A percentile compares a stretch with the other conserved stretches of the same genome.
Conservation (phyloP, 2,329 filamentous ascomycete species). For the Pseudogymnoascus sp. region DNA sequence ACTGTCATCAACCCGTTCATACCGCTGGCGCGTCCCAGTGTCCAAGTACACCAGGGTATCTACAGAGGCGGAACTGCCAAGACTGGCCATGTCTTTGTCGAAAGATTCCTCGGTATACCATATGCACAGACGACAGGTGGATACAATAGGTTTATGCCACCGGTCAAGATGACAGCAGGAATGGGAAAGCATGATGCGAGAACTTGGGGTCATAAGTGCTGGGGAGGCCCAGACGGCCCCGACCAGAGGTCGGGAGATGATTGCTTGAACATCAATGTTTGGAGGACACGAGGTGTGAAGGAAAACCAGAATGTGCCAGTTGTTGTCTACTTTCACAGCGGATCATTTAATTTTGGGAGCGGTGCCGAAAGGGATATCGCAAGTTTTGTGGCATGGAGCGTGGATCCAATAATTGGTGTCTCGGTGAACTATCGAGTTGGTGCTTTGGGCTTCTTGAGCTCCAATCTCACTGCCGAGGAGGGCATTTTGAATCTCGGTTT, state of each 20-base stretch:
- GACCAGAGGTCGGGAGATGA: constrained; percentile 35
- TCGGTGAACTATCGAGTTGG: constrained; percentile 57
- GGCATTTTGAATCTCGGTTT: constrained; percentile 58
- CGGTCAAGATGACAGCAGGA: constrained; percentile 34
- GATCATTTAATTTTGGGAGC: constrained; percentile 51
- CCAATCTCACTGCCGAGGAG: constrained; percentile 42
- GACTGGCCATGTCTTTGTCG: constrained; percentile 26
- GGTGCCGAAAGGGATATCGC: constrained; percentile 50
- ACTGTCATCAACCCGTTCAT: constrained; percentile 1
- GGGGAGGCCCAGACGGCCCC: neutral
- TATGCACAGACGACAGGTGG: constrained; percentile 41
- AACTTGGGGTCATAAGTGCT: neutral
- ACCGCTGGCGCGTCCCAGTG: neutral
- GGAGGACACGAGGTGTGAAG: constrained; percentile 26
- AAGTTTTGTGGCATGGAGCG: constrained; percentile 50
- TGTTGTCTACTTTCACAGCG: constrained; percentile 57
- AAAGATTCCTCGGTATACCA: constrained; percentile 40
- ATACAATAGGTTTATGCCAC: constrained; percentile 36
- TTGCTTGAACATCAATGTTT: constrained; percentile 48
- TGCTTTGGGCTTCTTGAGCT: constrained; percentile 60
- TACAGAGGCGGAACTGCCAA: neutral
- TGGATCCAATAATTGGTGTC: constrained; percentile 45
- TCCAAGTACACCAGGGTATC: constrained; percentile 2
- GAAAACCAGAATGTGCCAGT: constrained; percentile 37
- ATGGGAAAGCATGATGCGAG: neutral